Conservation (phyloP, 148 eudicot genomes). For the Rhododendron kiyosumense region DNA sequence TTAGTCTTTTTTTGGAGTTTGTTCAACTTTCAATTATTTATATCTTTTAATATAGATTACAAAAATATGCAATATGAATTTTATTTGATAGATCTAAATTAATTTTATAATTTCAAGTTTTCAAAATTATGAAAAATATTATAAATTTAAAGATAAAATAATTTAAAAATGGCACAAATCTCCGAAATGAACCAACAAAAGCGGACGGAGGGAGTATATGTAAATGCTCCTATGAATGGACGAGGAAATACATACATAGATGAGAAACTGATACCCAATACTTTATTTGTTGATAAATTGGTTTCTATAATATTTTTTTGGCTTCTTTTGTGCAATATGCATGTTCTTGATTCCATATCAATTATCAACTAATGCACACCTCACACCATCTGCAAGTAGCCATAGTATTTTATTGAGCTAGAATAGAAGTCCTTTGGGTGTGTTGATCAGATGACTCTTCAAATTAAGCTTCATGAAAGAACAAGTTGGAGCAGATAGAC, state of each 20-base stretch:
- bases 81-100: no score
- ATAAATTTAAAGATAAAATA: no score
- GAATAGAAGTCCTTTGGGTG: background rate
- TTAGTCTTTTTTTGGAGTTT: no score
- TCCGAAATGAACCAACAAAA: no score
- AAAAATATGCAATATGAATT: no score
- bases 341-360: background rate
- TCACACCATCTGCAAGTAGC: background rate
- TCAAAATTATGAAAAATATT: no score
- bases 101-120: no score
- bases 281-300: background rate
- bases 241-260: background rate
- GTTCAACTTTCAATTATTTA: no score
- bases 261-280: background rate
- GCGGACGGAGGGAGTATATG: no score
- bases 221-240: no score
- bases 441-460: background rate
- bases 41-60: no score
- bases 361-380: background rate
- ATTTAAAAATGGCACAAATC: no score
- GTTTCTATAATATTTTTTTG: background rate
- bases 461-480: background rate
- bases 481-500: background rate
- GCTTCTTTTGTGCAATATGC: background rate
- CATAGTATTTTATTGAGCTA: background rate